These are phyloP conservation scores for Pythium apleroticum DNA, from an alignment of 352 stramenopile species.

Conservation along the genomic window DNA sequence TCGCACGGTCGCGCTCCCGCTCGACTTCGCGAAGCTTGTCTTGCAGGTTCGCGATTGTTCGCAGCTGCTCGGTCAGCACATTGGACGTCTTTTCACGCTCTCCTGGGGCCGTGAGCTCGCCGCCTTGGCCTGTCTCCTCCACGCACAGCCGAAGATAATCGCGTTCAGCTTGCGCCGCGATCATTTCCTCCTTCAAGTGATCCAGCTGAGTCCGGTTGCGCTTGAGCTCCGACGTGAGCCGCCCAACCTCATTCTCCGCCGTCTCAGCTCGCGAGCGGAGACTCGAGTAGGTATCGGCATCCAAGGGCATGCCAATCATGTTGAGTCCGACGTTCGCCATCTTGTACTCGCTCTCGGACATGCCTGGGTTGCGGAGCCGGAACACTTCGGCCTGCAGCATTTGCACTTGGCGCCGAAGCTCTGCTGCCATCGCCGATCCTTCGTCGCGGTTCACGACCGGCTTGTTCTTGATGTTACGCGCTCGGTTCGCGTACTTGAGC, in stretches of 20 bases:
- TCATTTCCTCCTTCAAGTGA: constrained; percentile 83
- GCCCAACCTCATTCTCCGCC: constrained; percentile 75
- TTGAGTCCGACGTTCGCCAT: constrained; percentile 57
- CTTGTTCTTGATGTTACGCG: constrained; percentile 90
- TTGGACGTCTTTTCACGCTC: constrained; percentile 62
- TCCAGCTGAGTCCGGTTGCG: constrained; percentile 76
- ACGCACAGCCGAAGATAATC: constrained; percentile 76
- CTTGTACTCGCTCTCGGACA: constrained; percentile 80
- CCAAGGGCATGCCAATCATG: constrained; percentile 61
- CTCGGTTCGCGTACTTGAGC: constrained; percentile 91
- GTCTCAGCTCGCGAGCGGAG: constrained; percentile 72
- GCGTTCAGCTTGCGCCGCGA: constrained; percentile 79
- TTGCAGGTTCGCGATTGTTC: constrained; percentile 77
- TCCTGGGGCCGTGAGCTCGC: constrained; percentile 11
- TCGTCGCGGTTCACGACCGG: constrained; percentile 86
- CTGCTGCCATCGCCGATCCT: constrained; percentile 64
- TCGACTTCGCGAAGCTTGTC: constrained; percentile 73
- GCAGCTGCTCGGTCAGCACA: constrained; percentile 76
- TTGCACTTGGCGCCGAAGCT: constrained; percentile 77
- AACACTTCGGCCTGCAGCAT: constrained; percentile 83
- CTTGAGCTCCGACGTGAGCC: constrained; percentile 75
- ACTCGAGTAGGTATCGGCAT: constrained; percentile 78
- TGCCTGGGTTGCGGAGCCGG: constrained; percentile 72
- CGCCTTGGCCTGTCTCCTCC: constrained; percentile 42
- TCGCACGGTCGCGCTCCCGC: constrained; percentile 57